Evolutionary conservation across 306 rosid species (phyloP).

Genomic region (Lathyrus oleraceus): DNA sequence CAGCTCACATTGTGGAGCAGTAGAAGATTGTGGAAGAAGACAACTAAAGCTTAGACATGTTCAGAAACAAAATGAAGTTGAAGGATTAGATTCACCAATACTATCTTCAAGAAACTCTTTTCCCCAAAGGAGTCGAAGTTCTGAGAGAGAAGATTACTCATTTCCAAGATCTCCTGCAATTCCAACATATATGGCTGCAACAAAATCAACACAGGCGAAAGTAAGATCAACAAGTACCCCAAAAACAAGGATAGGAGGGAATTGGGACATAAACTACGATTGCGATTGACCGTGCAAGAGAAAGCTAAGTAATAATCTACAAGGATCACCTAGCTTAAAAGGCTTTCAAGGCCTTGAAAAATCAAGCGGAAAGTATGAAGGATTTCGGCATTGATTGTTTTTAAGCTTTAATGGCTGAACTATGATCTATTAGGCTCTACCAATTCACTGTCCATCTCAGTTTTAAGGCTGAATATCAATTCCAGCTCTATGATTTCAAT

Average conservation of each 20-base stretch:
- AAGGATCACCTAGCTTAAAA: conserved; percentile 76
- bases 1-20: conserved; percentile 47
- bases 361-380: background rate
- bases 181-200: conserved; percentile 94
- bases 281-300: conserved; percentile 76
- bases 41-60: conserved; percentile 47
- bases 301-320: conserved; percentile 47
- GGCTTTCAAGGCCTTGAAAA: conserved; percentile 62
- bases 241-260: conserved; percentile 50
- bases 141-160: conserved; percentile 45
- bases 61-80: conserved; percentile 40
- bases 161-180: conserved; percentile 60
- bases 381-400: background rate
- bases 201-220: conserved; percentile 86
- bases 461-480: too few relatives aligned
- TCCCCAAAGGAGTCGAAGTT: background rate
- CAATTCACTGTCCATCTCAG: too few relatives aligned
- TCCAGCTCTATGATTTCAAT: too few relatives aligned
- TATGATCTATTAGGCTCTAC: too few relatives aligned
- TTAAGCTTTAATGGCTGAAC: background rate
- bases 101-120: conserved; percentile 44
- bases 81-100: conserved; percentile 57
- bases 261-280: conserved; percentile 55
- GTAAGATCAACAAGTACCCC: conserved; percentile 75
- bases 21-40: conserved; percentile 48